Evolutionary conservation across 2,329 filamentous ascomycete genomes (phyloP).

Genomic region (Hypoxylon sp.): DNA sequence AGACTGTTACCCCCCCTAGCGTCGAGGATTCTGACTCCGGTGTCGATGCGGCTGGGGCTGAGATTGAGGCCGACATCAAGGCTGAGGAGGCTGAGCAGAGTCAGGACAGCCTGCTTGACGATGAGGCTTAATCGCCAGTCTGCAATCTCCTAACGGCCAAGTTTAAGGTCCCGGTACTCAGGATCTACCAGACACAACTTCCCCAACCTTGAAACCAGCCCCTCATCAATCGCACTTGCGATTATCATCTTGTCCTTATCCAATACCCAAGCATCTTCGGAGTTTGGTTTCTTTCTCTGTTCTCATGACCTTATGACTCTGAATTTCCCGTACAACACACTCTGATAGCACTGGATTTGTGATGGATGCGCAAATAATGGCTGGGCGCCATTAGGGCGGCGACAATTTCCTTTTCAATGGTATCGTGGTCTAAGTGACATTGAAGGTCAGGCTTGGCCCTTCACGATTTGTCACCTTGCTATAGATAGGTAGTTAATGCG

Average conservation of each 20-base stretch:
- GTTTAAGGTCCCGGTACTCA: background rate
- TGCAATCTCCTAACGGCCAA: background rate
- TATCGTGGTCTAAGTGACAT: background rate
- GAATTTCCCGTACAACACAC: background rate
- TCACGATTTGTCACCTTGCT: background rate
- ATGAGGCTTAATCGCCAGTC: background rate
- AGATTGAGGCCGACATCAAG: constrained; percentile 1
- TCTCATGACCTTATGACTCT: background rate
- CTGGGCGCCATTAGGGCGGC: background rate
- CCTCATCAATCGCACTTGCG: background rate
- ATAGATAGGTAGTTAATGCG: constrained; percentile 1
- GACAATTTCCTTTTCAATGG: background rate
- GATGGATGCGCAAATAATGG: background rate
- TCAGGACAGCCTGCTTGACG: background rate
- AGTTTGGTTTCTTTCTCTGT: background rate
- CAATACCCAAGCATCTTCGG: background rate
- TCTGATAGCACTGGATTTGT: background rate
- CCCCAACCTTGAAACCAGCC: background rate
- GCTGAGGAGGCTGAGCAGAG: background rate
- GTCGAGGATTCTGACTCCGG: constrained; percentile 8
- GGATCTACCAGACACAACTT: background rate
- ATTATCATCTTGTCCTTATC: background rate
- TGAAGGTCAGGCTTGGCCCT: background rate
- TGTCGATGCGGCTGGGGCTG: background rate
- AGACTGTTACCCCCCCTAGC: background rate